Percentiles rank a stretch among this genome's conserved stretches.
phyloP scores from a whole-genome alignment of 2,329 filamentous ascomycete species.

The Penicillium fuscoglaucum region DNA sequence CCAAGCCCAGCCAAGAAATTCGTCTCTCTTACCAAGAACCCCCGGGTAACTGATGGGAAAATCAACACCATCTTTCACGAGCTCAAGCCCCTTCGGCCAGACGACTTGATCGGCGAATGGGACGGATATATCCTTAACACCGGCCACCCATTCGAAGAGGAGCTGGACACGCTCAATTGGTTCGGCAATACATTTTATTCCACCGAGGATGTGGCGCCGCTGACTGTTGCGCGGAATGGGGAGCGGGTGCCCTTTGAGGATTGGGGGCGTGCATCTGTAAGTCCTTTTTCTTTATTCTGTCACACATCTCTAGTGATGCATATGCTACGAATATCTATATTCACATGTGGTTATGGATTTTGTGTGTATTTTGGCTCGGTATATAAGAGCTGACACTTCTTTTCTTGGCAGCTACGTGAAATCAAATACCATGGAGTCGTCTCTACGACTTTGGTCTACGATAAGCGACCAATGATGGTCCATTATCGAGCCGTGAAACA shows the following conservation, averaged over 20 bases:
- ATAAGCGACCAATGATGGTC: constrained; percentile 16
- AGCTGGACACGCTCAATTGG: constrained; percentile 31
- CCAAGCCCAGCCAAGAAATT: constrained; percentile 15
- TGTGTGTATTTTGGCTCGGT: not conserved
- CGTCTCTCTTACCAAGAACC: constrained; percentile 7
- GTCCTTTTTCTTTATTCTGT: not conserved
- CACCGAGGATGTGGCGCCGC: constrained; percentile 34
- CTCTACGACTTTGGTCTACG: constrained; percentile 19
- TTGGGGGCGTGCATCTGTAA: constrained; percentile 19
- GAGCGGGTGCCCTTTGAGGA: constrained; percentile 14
- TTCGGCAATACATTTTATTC: constrained; percentile 33
- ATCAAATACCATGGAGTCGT: constrained; percentile 18
- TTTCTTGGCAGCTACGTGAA: constrained; percentile 11
- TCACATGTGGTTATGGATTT: not conserved
- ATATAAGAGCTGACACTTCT: not conserved
- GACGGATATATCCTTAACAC: constrained; percentile 31
- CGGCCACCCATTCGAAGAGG: constrained; percentile 24
- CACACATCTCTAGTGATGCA: not conserved
- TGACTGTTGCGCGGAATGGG: constrained; percentile 24
- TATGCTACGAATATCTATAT: not conserved
- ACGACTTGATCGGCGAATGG: constrained; percentile 33
- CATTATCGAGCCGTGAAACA: constrained; percentile 16
- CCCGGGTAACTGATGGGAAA: constrained; percentile 2
- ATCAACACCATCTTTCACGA: constrained; percentile 10
- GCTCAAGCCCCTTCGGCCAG: constrained; percentile 25